Percentiles rank a stretch among this genome's conserved stretches.
phyloP scores from a whole-genome alignment of 352 stramenopile species.

The Nothophytophthora sp. region DNA sequence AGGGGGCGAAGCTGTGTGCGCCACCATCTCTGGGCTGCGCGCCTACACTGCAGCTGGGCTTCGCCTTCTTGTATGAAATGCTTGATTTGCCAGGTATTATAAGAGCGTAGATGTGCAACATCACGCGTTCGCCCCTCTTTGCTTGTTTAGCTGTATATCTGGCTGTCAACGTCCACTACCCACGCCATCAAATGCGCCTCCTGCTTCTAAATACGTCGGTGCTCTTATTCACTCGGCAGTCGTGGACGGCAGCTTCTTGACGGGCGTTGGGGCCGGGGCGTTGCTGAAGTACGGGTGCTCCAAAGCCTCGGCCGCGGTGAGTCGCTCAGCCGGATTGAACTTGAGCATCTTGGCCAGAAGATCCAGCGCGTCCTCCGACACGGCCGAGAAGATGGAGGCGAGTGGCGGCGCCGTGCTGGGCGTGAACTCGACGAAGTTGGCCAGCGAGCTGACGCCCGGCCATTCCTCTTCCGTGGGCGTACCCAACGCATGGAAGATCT shows the following conservation, averaged over 20 bases:
- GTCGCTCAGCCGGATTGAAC: slow-evolving; percentile 74
- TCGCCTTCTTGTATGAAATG: no score
- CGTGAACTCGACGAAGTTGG: slow-evolving; percentile 86
- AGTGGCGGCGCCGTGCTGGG: slow-evolving; percentile 62
- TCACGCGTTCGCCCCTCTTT: no score
- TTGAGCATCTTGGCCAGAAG: slow-evolving; percentile 73
- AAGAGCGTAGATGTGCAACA: no score
- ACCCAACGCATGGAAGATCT: slow-evolving; percentile 88
- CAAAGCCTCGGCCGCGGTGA: slow-evolving; percentile 94
- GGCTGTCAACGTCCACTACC: no score
- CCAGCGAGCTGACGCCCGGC: slow-evolving; percentile 70
- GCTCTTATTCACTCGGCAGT: slow-evolving; percentile 18
- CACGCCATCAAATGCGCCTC: no score
- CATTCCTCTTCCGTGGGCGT: slow-evolving; percentile 81
- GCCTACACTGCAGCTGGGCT: no score
- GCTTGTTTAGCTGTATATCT: no score
- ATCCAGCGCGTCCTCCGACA: slow-evolving; percentile 77
- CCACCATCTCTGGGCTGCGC: no score
- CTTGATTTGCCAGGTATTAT: no score
- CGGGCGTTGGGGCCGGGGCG: slow-evolving; percentile 64
- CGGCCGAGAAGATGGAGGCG: slow-evolving; percentile 71
- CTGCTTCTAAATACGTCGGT: no score
- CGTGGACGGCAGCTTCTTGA: slow-evolving; percentile 81
- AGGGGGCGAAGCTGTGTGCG: no score
- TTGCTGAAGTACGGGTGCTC: slow-evolving; percentile 98